These are phyloP conservation scores for Suillus variegatus DNA, from an alignment of 768 basidiomycete genomes.

Conservation along the genomic window DNA sequence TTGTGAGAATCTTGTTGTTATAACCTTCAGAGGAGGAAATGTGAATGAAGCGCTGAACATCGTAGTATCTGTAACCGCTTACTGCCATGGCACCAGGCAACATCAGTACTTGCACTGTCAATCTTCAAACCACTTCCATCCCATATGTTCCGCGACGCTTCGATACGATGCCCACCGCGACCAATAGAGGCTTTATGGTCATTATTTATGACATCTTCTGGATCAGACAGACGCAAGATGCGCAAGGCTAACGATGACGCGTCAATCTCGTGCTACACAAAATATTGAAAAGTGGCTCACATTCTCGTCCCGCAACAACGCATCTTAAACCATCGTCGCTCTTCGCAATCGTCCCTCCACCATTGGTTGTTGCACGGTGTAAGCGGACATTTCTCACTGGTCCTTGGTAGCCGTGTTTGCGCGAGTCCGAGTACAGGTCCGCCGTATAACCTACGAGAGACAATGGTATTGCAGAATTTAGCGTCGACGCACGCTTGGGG, in stretches of 20 bases:
- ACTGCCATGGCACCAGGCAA: slow-evolving; percentile 79
- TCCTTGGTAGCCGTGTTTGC: slow-evolving; percentile 45
- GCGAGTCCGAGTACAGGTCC: slow-evolving; percentile 43
- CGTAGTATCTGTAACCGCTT: slow-evolving; percentile 19
- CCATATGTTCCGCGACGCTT: slow-evolving; percentile 77
- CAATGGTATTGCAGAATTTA: slow-evolving; percentile 11
- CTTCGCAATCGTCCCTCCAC: slow-evolving; percentile 68
- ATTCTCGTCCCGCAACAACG: slow-evolving; percentile 79
- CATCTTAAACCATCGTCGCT: slow-evolving; percentile 67
- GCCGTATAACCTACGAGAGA: slow-evolving; percentile 13
- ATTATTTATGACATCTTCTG: slow-evolving; percentile 36
- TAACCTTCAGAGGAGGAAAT: slow-evolving; percentile 45
- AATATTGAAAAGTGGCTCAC: slow-evolving; percentile 38
- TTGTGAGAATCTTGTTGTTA: slow-evolving; percentile 76
- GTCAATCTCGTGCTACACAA: slow-evolving; percentile 13
- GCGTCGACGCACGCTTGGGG: slow-evolving; percentile 30
- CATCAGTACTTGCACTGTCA: slow-evolving; percentile 76
- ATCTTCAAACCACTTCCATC: slow-evolving; percentile 76
- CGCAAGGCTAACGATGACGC: slow-evolving; percentile 50
- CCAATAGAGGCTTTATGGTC: slow-evolving; percentile 59
- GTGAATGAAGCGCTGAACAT: slow-evolving; percentile 6
- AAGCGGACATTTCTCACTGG: slow-evolving; percentile 58
- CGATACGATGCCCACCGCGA: slow-evolving; percentile 65
- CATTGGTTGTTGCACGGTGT: slow-evolving; percentile 56
- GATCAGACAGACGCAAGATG: slow-evolving; percentile 57